phyloP scores from a whole-genome alignment of 2,329 filamentous ascomycete genomes.

The Rutstroemia sydowiana region DNA sequence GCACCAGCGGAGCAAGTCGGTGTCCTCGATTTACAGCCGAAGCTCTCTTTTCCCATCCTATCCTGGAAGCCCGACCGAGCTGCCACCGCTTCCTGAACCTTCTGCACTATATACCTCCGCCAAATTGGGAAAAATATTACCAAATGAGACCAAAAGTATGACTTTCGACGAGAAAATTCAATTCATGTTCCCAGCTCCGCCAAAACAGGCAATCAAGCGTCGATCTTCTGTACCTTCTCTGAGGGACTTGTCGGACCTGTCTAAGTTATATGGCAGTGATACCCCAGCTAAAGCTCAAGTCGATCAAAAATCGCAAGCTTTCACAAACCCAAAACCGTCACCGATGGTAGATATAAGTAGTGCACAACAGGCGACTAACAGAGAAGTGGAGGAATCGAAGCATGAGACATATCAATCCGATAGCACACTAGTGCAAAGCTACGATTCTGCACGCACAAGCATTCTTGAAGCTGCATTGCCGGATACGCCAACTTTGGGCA shows the following conservation, averaged over 20 bases:
- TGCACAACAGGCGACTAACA: too few relatives aligned
- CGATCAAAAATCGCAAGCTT: conserved; percentile 25
- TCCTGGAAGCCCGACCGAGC: conserved; percentile 40
- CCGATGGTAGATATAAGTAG: too few relatives aligned
- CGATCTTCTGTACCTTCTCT: conserved; percentile 40
- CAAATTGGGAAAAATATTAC: conserved; percentile 34
- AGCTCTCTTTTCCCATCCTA: conserved; percentile 40
- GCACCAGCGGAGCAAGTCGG: conserved; percentile 42
- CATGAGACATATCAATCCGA: conserved; percentile 26
- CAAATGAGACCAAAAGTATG: conserved; percentile 51
- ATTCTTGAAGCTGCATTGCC: conserved; percentile 28
- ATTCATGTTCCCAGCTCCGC: conserved; percentile 39
- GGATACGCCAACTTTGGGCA: too few relatives aligned
- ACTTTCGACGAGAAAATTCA: conserved; percentile 51
- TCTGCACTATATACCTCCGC: conserved; percentile 37
- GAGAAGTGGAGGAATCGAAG: too few relatives aligned
- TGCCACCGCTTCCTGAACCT: conserved; percentile 42
- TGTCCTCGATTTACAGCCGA: conserved; percentile 37
- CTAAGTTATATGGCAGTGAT: too few relatives aligned
- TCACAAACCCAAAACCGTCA: conserved; percentile 7
- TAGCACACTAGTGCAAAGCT: conserved; percentile 3
- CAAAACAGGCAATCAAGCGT: conserved; percentile 24
- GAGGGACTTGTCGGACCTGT: conserved; percentile 24
- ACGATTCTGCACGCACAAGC: conserved; percentile 1
- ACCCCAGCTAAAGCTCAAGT: conserved; percentile 23